Evolutionary conservation across 352 stramenopile species (phyloP), one percentile per base, ranked within the genome.

Genomic region (Pythium vanterpoolii): DNA sequence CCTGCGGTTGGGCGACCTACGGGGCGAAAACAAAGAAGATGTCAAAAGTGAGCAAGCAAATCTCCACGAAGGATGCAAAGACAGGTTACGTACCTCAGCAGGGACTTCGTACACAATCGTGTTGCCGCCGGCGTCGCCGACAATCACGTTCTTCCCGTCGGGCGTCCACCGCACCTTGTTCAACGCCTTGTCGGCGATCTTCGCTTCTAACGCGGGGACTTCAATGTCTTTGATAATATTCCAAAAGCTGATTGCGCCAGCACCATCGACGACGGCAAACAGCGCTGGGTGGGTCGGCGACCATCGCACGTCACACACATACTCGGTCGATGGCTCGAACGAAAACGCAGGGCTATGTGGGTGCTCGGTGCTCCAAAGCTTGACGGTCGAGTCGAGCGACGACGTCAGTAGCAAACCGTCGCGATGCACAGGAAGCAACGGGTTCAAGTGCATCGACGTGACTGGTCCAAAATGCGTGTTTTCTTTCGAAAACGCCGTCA

Each of bases 231-330:
- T 84, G 60, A 87, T 60, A 49, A 96, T 84, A 53, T 95, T 94
- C 87, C 87, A 96, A 34, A 96, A 68, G 53, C 80, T 89, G 31
- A 92, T 70, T 6, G 45, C 58, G 9, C 87, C 87, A 21, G 69
- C 87, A 11, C 81, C 85, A 48, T 95, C 86, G 26, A 85, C 86
- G 24, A 93, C 86, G 3, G 83, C 83, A 71, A 96, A 95, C 9
- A 96, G 60, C 16, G 86, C 76, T 5, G 86, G 84, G 43, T 95
- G 81, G 14, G 86, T 62, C 3, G 83, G 76, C 8, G 86, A 94
- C 87, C 86, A 96, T 68, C 81, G 72, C 23, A 93, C 87, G 56
- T 96, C 87, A 53, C 86, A 94, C 38, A 96, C 82, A 64, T 96
- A 95, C 60, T 96, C 87, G 24, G 79, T 93, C 9, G 86, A 95